Evolutionary conservation across 1,284 basidiomycete genomes (phyloP), one percentile per base, ranked within the genome.

Genomic region (Ustilago esculenta): DNA sequence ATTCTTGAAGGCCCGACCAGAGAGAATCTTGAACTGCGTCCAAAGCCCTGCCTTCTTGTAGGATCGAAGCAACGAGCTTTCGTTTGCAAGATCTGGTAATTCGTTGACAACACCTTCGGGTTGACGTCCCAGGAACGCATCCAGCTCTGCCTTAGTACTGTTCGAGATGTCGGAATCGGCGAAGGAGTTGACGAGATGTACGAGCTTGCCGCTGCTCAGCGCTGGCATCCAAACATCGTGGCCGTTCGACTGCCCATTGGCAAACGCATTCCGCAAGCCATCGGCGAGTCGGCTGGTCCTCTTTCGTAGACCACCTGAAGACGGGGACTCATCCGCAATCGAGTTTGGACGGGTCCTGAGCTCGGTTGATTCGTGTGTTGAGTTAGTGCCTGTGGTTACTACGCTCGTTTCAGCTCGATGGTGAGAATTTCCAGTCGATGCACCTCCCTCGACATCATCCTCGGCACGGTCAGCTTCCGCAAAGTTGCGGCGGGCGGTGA

Each of bases 1-100:
- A 80, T 98, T 98, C 87, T 98, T 98, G 86, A 98, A 98, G n/a
- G 94, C 94, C 56, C 95, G 84, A 20, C 94, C 93, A 76, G 92
- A 94, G 73, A 98, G 83, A 61, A 98, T 93, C 79, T 87, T 87
- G 81, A 98, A 96, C 84, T 98, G 95, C 18, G 90, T 94, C 56
- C 86, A 86, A 86, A 90, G 92, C 63, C 87, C 89, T 3, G 94
- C 95, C 57, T 92, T 87, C 83, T 90, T 90, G 79, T 92, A 88
- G 3, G 91, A 91, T 27, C 89, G 84, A 72, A 94, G 82, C 52
- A 91, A 34, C 12, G 46, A 42, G 12, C 79, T 43, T 85, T 85
- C 39, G 86, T 80, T 42, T 11, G 57, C 53, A 1, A 71, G 34
- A 24, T 71, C 61, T 1, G 61, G 57, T 12, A 71, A 47, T 4